These are phyloP conservation scores for Thalassiosira livingstoniorum DNA, from an alignment of 352 stramenopile species.

Conservation along the genomic window DNA sequence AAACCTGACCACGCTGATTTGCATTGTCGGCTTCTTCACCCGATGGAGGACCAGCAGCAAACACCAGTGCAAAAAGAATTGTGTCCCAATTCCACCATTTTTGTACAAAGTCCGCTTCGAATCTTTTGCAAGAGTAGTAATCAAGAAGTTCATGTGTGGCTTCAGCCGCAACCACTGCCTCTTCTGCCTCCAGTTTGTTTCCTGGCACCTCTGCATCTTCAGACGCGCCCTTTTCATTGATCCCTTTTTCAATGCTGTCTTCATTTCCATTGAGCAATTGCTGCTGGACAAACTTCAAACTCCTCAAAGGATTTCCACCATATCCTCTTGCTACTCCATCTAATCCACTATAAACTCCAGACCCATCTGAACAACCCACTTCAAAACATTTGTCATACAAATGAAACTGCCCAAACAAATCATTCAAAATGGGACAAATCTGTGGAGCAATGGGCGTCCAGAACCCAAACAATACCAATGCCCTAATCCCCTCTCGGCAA, in stretches of 20 bases:
- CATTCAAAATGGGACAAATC: conserved; percentile 69
- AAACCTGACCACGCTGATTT: conserved; percentile 53
- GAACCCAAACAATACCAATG: conserved; percentile 75
- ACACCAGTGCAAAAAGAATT: conserved; percentile 70
- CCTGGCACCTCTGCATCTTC: background rate
- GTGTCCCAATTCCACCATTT: conserved; percentile 80
- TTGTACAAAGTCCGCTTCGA: conserved; percentile 57
- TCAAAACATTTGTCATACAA: conserved; percentile 8
- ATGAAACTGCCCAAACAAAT: conserved; percentile 70
- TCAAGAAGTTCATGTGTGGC: conserved; percentile 53
- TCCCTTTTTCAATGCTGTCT: background rate
- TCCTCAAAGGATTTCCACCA: conserved; percentile 41
- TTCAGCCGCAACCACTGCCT: conserved; percentile 57
- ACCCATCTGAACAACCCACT: background rate
- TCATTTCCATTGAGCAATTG: conserved; percentile 1
- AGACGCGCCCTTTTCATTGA: background rate
- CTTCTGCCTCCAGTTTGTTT: conserved; percentile 38
- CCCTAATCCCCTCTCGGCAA: conserved; percentile 30
- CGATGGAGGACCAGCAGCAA: conserved; percentile 18
- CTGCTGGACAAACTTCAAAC: conserved; percentile 47
- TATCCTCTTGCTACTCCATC: no score
- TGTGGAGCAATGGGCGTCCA: conserved; percentile 83
- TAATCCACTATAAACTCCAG: no score
- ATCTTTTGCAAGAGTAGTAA: conserved; percentile 52
- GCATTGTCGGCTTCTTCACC: background rate